Conservation (phyloP, 768 basidiomycete genomes). For the Trametes meyenii region DNA sequence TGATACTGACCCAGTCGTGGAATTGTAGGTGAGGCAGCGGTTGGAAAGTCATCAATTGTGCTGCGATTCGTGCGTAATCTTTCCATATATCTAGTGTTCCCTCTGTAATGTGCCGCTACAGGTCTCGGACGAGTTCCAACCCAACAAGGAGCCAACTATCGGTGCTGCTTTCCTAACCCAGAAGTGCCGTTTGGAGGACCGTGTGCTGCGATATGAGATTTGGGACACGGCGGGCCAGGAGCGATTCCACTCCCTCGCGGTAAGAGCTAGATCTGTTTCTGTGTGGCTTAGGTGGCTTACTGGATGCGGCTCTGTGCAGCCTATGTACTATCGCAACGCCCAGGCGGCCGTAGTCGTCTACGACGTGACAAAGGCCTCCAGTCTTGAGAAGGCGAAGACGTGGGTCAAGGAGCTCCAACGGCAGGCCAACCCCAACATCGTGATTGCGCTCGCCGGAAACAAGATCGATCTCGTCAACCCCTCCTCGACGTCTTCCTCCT, state of each 20-base stretch:
- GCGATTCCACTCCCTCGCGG: constrained; percentile 96
- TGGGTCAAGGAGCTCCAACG: constrained; percentile 99
- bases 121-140: constrained; percentile 98
- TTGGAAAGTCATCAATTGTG: constrained; percentile 98
- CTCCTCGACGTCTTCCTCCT: constrained; percentile 49
- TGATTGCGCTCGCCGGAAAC: constrained; percentile 97
- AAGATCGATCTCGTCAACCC: constrained; percentile 90
- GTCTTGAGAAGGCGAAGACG: constrained; percentile 97
- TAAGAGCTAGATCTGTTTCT: constrained; percentile 42
- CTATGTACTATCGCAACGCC: constrained; percentile 99
- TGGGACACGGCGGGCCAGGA: constrained; percentile 98
- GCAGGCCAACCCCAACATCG: constrained; percentile 98
- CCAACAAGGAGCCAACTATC: constrained; percentile 98
- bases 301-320: constrained; percentile 45
- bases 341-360: constrained; percentile 98
- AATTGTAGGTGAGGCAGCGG: constrained; percentile 88
- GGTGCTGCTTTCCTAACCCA: constrained; percentile 96
- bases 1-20: neutral
- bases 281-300: neutral
- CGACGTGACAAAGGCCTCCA: constrained; percentile 94
- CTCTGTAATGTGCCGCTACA: constrained; percentile 32
- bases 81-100: neutral
- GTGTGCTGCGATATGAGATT: constrained; percentile 91
- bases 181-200: constrained; percentile 94
- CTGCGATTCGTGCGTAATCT: constrained; percentile 81